phyloP scores from a whole-genome alignment of 2,329 filamentous ascomycete genomes.

The Aspergillus sp. region DNA sequence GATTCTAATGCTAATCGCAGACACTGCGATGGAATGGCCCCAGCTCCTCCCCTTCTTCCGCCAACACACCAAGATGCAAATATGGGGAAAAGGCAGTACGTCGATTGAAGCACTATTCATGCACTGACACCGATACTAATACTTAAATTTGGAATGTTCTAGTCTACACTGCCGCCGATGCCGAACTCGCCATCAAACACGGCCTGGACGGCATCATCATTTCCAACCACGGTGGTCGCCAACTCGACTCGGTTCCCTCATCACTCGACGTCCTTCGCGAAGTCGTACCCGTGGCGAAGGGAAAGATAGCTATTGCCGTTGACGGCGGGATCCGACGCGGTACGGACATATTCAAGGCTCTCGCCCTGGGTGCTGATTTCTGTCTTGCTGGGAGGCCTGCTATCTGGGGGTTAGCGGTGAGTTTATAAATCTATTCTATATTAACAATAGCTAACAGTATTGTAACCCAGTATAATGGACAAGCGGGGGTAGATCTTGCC shows the following conservation, averaged over 20 bases:
- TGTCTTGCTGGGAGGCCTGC: background rate
- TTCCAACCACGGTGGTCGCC: conserved; percentile 10
- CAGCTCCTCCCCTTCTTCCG: conserved; percentile 5
- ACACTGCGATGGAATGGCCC: background rate
- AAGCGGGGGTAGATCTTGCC: background rate
- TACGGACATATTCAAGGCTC: conserved; percentile 10
- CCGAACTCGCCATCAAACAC: background rate
- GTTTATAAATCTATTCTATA: background rate
- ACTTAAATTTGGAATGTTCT: background rate
- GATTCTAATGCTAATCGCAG: background rate
- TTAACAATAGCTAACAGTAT: background rate
- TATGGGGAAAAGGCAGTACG: conserved; percentile 26
- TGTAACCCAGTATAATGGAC: background rate
- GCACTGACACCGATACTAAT: background rate
- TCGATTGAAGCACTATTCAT: background rate
- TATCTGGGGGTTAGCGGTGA: background rate
- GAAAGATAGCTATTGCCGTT: conserved; percentile 5
- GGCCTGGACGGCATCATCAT: conserved; percentile 10
- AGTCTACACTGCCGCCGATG: conserved; percentile 6
- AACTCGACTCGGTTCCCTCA: background rate
- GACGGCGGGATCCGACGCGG: conserved; percentile 8
- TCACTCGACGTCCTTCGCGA: conserved; percentile 5
- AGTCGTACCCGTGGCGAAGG: background rate
- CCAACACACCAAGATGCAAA: conserved; percentile 19
- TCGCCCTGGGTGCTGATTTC: conserved; percentile 2